These are phyloP conservation scores for Botrytis paeoniae DNA, from an alignment of 2,329 filamentous ascomycete genomes.

Conservation along the genomic window DNA sequence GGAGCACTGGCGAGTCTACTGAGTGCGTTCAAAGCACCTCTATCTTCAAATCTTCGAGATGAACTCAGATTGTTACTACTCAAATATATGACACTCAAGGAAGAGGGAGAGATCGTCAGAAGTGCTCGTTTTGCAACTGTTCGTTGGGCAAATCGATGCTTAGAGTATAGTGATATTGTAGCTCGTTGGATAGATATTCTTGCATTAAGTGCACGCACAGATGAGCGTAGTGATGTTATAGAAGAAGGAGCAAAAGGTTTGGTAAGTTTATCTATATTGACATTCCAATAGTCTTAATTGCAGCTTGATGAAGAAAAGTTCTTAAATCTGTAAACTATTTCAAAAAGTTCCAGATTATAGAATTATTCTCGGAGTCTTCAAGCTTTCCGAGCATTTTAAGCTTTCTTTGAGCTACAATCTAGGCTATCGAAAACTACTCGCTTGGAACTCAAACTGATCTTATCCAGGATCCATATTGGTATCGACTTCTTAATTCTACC, in stretches of 20 bases:
- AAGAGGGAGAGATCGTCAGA: conserved; percentile 53
- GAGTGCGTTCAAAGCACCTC: conserved; percentile 47
- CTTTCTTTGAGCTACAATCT: not conserved
- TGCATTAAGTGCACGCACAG: conserved; percentile 63
- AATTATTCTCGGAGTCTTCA: not conserved
- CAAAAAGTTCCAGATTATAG: not conserved
- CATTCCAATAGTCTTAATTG: not conserved
- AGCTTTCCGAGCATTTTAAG: not conserved
- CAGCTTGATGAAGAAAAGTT: too few relatives aligned
- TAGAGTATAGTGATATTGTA: conserved; percentile 73
- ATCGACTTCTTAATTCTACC: conserved; percentile 56
- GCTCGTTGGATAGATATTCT: conserved; percentile 88
- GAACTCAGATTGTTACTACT: conserved; percentile 54
- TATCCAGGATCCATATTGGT: conserved; percentile 59
- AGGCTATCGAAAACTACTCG: not conserved
- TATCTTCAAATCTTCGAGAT: conserved; percentile 39
- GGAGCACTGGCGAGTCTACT: conserved; percentile 78
- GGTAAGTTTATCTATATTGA: conserved; percentile 57
- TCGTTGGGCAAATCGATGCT: conserved; percentile 84
- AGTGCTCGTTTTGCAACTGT: conserved; percentile 79
- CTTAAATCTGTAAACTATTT: too few relatives aligned
- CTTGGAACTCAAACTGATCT: conserved; percentile 8
- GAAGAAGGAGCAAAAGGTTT: conserved; percentile 90
- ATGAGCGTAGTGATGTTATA: conserved; percentile 75
- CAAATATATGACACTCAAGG: conserved; percentile 59